phyloP scores from a whole-genome alignment of 805 yeast genomes.

The Saccharomycopsis javanensis region DNA sequence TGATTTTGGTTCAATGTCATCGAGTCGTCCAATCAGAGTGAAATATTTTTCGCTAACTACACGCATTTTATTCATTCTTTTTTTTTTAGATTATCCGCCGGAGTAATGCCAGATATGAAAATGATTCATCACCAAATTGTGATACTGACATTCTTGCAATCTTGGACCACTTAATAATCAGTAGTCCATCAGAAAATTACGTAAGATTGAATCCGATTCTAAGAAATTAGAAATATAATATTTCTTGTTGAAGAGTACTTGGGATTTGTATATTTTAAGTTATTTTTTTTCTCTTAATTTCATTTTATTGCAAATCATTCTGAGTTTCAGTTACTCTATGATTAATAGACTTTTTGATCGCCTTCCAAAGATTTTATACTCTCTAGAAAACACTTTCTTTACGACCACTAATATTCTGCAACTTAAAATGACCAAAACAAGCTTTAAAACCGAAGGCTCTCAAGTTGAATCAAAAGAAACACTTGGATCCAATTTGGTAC shows the following conservation, averaged over 20 bases:
- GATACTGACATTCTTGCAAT: too few relatives aligned
- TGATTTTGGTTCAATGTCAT: too few relatives aligned
- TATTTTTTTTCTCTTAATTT: neutral
- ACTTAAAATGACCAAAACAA: neutral
- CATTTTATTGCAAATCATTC: neutral
- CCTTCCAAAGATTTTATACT: neutral
- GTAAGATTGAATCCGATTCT: too few relatives aligned
- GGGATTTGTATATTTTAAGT: neutral
- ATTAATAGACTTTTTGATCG: neutral
- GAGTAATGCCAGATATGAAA: too few relatives aligned
- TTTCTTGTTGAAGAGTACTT: too few relatives aligned
- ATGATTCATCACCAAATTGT: too few relatives aligned
- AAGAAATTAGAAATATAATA: too few relatives aligned
- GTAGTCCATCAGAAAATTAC: too few relatives aligned
- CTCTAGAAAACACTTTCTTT: neutral
- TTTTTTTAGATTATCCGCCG: neutral
- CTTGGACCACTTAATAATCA: too few relatives aligned
- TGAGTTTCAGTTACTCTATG: neutral
- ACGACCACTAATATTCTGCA: neutral
- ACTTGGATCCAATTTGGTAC: constrained; percentile 9
- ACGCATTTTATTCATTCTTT: neutral
- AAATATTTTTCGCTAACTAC: neutral
- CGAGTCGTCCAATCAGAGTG: neutral
- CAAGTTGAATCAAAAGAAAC: neutral
- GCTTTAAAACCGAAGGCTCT: neutral